A percentile compares a stretch with the other conserved stretches of the same genome.
Evolutionary conservation across 352 stramenopile genomes (phyloP).

Genomic region (Pythium volutum): DNA sequence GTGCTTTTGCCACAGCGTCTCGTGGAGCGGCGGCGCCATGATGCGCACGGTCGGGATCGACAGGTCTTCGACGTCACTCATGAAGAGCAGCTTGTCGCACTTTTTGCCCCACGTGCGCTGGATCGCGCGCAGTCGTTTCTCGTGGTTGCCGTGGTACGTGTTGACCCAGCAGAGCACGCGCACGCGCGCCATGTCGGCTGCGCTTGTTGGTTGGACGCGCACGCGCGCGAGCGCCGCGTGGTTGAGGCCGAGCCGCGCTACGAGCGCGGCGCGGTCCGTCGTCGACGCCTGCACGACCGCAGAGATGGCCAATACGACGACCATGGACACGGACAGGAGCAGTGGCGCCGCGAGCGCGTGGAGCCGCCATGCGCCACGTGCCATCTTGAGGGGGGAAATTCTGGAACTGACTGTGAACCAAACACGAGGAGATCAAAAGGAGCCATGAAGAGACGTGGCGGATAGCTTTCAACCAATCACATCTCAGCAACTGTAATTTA

Average conservation of each 20-base stretch:
- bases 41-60: slow-evolving; percentile 63
- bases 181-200: slow-evolving; percentile 33
- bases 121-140: slow-evolving; percentile 52
- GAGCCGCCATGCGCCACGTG: background rate
- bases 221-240: slow-evolving; percentile 72
- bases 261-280: slow-evolving; percentile 22
- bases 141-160: slow-evolving; percentile 81
- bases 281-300: background rate
- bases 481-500: background rate
- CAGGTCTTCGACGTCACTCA: slow-evolving; percentile 76
- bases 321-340: background rate
- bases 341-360: no score
- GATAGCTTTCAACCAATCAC: background rate
- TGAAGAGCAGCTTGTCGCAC: slow-evolving; percentile 88
- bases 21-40: slow-evolving; percentile 57
- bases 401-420: background rate
- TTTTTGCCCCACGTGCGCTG: slow-evolving; percentile 73
- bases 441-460: background rate
- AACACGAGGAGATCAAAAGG: background rate
- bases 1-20: slow-evolving; percentile 85
- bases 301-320: slow-evolving; percentile 6
- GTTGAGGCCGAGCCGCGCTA: slow-evolving; percentile 52
- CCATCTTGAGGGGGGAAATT: background rate
- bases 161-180: slow-evolving; percentile 85
- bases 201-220: slow-evolving; percentile 46